Evolutionary conservation across 1,284 basidiomycete species (phyloP), one percentile per base, ranked within the genome.

Genomic region (Ustilago loliicola): DNA sequence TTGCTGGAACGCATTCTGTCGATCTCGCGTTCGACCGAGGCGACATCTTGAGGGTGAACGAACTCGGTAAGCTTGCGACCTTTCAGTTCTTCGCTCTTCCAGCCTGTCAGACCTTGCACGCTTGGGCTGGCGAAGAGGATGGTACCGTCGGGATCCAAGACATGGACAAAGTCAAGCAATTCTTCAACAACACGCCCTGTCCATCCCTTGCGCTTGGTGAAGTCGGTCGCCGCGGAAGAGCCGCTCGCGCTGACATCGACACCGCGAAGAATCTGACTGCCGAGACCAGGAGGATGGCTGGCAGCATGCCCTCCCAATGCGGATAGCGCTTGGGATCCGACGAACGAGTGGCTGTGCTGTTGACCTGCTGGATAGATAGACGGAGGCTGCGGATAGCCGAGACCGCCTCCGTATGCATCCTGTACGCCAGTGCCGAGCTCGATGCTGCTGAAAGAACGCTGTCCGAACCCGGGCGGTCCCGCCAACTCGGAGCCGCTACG

Each of bases 161-260:
- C 82, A 53, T 83, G 81, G 1, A 81, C 77, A 63, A 83, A 83
- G 63, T 83, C 82, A 47, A 82, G 71, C 53, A 83, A 63, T 55
- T 83, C 82, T 48, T 83, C 82, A 5, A 83, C 78, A 29, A 83
- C 75, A 34, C 82, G 75, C 3, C 61, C 76, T 13, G 79, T 70
- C 82, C 82, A 83, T 21, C 82, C 82, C 53, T 83, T 83, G 29
- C 82, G 72, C 54, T 80, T 81, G 42, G 82, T 83, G 47, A 83
- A 83, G 51, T 83, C 82, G 53, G 77, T 77, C 34, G 79, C 78
- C 2, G 81, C 77, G 2, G 71, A 72, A 19, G 66, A 68, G 36
- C 80, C 78, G 15, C 69, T 75, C 10, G 80, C 72, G 52, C 73
- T 74, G 17, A 72, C 63, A 54, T 80, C 79, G 59, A 72, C 69